phyloP scores from a whole-genome alignment of 345 rosid species.

The Melaleuca alternifolia region DNA sequence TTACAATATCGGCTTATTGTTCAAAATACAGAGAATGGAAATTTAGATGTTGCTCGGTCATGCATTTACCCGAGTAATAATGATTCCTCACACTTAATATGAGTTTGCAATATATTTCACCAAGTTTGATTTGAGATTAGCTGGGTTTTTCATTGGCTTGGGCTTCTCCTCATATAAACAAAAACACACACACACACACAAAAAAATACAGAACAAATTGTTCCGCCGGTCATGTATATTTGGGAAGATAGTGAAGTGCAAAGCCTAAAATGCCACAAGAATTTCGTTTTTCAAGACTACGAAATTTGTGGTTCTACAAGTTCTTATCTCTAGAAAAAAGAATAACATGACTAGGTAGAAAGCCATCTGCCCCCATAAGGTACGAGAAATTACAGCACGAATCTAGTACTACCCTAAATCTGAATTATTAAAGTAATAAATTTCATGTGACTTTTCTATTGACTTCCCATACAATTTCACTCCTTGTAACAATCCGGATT shows the following conservation, averaged over 20 bases:
- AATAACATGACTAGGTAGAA: not conserved
- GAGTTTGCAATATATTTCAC: too few species aligned
- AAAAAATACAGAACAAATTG: too few species aligned
- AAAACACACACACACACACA: too few species aligned
- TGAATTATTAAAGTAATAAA: too few species aligned
- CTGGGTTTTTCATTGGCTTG: too few species aligned
- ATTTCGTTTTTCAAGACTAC: not conserved
- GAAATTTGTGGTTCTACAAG: not conserved
- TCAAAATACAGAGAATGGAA: not conserved
- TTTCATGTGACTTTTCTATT: too few species aligned
- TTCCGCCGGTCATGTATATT: not conserved
- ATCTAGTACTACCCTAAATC: too few species aligned
- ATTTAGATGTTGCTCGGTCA: not conserved
- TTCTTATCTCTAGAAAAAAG: not conserved
- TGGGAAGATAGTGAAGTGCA: not conserved
- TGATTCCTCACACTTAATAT: too few species aligned
- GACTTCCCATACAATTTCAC: accelerated
- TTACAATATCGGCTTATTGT: not conserved
- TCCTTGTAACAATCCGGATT: accelerated
- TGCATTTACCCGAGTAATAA: not conserved
- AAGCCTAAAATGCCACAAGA: too few species aligned
- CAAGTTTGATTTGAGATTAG: too few species aligned
- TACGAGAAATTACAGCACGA: too few species aligned
- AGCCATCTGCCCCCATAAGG: not conserved
- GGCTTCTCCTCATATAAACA: too few species aligned